A percentile compares a stretch with the other conserved stretches of the same genome.
Evolutionary conservation across 495 filamentous ascomycete genomes (phyloP).

Genomic region (Trichoderma virens): DNA sequence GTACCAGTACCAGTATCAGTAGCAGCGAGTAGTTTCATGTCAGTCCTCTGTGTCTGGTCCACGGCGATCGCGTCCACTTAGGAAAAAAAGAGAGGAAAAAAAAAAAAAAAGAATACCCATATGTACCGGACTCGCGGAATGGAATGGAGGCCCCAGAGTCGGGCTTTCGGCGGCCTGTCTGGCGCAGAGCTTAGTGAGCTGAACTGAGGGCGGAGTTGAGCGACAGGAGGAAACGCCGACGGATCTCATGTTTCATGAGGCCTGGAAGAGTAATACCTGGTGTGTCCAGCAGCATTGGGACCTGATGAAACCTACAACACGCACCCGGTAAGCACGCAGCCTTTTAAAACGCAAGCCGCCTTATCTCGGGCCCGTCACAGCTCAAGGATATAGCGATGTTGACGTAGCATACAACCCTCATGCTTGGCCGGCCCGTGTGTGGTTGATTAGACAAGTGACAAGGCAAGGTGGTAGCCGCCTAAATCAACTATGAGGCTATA

Average conservation of each 20-base stretch:
- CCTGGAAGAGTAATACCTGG: not conserved
- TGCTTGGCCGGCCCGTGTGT: not conserved
- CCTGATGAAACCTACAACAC: not conserved
- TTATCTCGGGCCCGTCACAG: not conserved
- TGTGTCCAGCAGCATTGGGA: not conserved
- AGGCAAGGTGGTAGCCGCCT: not conserved
- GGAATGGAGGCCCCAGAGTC: not conserved
- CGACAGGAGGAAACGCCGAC: not conserved
- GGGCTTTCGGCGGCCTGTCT: not conserved
- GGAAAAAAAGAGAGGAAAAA: not conserved
- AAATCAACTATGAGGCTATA: not conserved
- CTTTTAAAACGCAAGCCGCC: not conserved
- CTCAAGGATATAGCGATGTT: not conserved
- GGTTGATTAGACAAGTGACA: not conserved
- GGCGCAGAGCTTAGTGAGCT: constrained; percentile 2
- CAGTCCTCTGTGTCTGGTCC: too few relatives aligned
- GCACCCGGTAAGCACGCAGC: not conserved
- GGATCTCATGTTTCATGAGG: not conserved
- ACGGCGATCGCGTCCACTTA: too few relatives aligned
- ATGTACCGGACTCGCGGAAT: not conserved
- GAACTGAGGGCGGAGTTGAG: not conserved
- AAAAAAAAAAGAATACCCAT: not conserved
- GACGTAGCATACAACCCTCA: not conserved
- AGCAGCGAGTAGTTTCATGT: too few relatives aligned
- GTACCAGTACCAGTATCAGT: too few relatives aligned